Evolutionary conservation across 2,329 filamentous ascomycete genomes (phyloP), one percentile per base, ranked within the genome.

Genomic region (Thielaviopsis musarum): DNA sequence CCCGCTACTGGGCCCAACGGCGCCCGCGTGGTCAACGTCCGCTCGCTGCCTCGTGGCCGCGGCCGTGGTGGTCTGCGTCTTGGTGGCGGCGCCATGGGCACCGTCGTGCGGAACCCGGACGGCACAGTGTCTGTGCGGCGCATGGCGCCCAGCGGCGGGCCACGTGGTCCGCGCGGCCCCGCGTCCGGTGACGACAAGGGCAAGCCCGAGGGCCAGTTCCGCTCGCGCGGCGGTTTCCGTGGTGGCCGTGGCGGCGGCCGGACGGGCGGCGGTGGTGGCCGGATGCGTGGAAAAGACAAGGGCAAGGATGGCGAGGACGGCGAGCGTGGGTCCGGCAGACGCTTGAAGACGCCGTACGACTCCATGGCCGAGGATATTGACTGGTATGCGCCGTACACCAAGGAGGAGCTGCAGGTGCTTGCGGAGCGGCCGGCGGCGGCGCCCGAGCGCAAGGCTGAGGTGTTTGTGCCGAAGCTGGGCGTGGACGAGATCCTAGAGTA

Each of bases 1-100:
- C 41, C 63, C 1, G 60, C 57, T 5, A 54, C 64, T 15, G 63
- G 63, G 41, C 68, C 70, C 24, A 22, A 48, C 30, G 45, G 54
- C n/a, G 55, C 58, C 13, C 72, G 69, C 61, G 65, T 75, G 17
- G 67, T 76, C 54, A 71, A 73, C 59, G 65, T 75, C 59, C 69
- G 66, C 59, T 73, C 66, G 59, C 65, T 75, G 13, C 72, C 70
- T 6, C 62, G 67, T 41, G 68, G 70, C 21, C 65, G 66, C 3
- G 55, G 66, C 19, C 64, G 67, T 21, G 65, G 66, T 21, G 66
- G 66, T 15, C 41, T 58, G 41, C 56, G 60, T 17, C 61, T 64
- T 13, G 65, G 65, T 4, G 62, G 66, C 13, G 65, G 60, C 24
- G 45, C 38, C n/a, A 19, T 58, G 2, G 60, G 60, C 17, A 59